These are phyloP conservation scores for Stephania cephalantha DNA, from an alignment of 164 flowering plant species.

Conservation along the genomic window DNA sequence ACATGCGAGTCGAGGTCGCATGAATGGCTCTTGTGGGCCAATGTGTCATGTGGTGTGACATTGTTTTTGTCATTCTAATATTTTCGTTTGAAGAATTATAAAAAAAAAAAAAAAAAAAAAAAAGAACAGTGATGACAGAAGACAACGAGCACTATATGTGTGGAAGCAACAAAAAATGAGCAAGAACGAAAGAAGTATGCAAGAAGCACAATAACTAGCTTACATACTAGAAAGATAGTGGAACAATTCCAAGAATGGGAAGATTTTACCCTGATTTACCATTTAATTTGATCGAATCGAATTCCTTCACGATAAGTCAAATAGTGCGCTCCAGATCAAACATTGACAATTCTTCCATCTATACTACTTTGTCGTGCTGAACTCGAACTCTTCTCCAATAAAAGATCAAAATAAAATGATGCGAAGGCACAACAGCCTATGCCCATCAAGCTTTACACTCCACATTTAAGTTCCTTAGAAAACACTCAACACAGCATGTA, in stretches of 20 bases:
- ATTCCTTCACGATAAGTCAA: conserved; percentile 52
- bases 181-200: no score
- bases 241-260: no score
- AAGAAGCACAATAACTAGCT: no score
- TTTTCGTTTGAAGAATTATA: no score
- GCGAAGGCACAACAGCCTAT: conserved; percentile 17
- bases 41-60: no score
- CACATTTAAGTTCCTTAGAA: no score
- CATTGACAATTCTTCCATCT: conserved; percentile 80
- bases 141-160: no score
- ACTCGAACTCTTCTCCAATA: conserved; percentile 65
- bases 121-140: background rate
- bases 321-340: conserved; percentile 55
- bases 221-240: no score
- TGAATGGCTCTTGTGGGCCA: no score
- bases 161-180: no score
- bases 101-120: background rate
- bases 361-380: conserved; percentile 41
- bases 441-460: background rate
- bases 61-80: no score
- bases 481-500: background rate
- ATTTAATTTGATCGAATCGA: conserved; percentile 59
- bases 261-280: conserved; percentile 43
- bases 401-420: conserved; percentile 75
- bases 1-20: no score